These are phyloP conservation scores for Aegle marmelos DNA, from an alignment of 345 rosid genomes.

Conservation along the genomic window DNA sequence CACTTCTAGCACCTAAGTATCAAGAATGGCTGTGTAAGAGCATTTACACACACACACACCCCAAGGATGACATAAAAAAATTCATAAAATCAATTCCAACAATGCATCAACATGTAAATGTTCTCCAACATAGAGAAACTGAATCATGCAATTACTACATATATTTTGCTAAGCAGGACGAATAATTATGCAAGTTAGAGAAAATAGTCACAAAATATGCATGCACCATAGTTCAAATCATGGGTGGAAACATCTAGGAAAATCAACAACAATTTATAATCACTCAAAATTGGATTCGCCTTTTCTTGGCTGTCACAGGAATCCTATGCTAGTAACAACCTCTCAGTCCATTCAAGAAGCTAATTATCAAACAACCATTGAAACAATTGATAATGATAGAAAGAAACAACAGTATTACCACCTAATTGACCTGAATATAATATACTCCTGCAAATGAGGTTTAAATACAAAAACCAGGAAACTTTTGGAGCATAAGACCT, in stretches of 20 bases:
- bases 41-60: too few species aligned
- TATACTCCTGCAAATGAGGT: neutral
- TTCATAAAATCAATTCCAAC: neutral
- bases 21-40: conserved; percentile 18
- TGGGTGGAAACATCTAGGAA: neutral
- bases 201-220: neutral
- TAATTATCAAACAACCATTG: neutral
- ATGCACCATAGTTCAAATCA: neutral
- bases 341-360: neutral
- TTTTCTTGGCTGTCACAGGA: neutral
- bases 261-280: neutral
- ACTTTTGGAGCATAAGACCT: neutral
- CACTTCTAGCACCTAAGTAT: conserved; percentile 60
- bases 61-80: neutral
- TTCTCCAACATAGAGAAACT: neutral
- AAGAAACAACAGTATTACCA: neutral
- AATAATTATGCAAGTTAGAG: neutral
- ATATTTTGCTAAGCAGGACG: neutral
- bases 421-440: neutral
- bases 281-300: neutral
- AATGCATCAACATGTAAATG: neutral
- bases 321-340: neutral
- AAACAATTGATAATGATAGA: neutral
- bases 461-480: neutral
- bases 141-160: neutral